These are phyloP conservation scores for Bretschneidera sinensis DNA, from an alignment of 345 rosid species.

Conservation along the genomic window DNA sequence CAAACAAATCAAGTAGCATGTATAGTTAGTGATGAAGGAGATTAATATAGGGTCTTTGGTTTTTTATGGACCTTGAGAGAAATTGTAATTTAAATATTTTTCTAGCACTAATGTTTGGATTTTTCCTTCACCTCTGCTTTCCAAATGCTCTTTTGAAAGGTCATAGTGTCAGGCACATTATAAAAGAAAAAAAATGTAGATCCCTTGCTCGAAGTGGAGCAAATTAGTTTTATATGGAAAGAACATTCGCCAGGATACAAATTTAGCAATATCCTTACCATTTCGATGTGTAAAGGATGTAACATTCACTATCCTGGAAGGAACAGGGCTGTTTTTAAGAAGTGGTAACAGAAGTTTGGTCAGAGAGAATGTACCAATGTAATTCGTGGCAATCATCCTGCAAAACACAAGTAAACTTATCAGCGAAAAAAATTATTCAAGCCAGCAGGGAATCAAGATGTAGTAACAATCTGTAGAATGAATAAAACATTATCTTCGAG, in stretches of 20 bases:
- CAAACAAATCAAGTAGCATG: too few species aligned
- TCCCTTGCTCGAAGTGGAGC: not conserved
- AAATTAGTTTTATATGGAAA: not conserved
- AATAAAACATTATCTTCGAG: too few species aligned
- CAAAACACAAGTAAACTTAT: conserved; percentile 6
- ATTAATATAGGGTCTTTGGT: too few species aligned
- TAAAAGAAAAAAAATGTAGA: not conserved
- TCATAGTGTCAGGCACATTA: not conserved
- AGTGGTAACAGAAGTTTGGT: conserved; percentile 75
- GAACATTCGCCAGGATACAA: not conserved
- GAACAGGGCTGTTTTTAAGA: conserved; percentile 64
- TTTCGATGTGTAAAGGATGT: conserved; percentile 85
- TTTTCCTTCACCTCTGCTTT: not conserved
- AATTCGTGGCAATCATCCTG: conserved; percentile 93
- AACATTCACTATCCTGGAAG: conserved; percentile 85
- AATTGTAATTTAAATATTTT: too few species aligned
- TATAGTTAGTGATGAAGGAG: too few species aligned
- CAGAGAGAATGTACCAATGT: conserved; percentile 65
- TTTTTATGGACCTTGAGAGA: too few species aligned
- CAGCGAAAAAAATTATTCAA: not conserved
- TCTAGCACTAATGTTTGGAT: too few species aligned
- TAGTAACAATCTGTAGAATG: not conserved
- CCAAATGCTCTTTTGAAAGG: not conserved
- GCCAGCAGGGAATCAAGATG: too few species aligned
- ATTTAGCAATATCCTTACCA: conserved; percentile 31